These are phyloP conservation scores for Yarrowia porcina DNA, from an alignment of 805 yeast species.

Conservation along the genomic window DNA sequence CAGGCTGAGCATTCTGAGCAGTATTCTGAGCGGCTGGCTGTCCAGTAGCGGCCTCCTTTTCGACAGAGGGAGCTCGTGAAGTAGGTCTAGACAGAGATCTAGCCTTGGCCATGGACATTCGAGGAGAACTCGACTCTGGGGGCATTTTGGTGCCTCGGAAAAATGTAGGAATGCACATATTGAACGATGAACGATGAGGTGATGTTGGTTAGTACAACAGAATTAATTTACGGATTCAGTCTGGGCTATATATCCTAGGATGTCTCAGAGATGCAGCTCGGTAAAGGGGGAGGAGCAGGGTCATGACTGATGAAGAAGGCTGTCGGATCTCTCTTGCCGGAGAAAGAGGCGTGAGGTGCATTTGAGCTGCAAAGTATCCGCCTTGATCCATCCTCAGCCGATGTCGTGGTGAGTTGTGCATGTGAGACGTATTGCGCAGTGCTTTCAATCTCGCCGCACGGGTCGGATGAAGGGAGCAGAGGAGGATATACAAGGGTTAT, in stretches of 20 bases:
- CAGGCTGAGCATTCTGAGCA: not conserved
- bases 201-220: too few species aligned
- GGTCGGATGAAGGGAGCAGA: not conserved
- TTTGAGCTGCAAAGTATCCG: not conserved
- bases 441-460: not conserved
- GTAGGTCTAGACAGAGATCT: not conserved
- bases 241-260: not conserved
- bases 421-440: not conserved
- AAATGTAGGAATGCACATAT: not conserved
- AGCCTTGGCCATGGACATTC: not conserved
- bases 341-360: too few species aligned
- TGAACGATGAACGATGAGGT: not conserved
- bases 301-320: not conserved
- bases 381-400: not conserved
- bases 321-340: not conserved
- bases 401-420: not conserved
- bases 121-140: not conserved
- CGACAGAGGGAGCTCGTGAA: not conserved
- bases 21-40: not conserved
- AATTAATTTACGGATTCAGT: too few species aligned
- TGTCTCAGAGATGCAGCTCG: not conserved
- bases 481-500: too few species aligned
- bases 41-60: not conserved
- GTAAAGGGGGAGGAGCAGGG: not conserved
- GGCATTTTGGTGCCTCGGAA: not conserved